Evolutionary conservation across 106 monocot species (phyloP), one percentile per base, ranked within the genome.

Genomic region (Allium cepa): DNA sequence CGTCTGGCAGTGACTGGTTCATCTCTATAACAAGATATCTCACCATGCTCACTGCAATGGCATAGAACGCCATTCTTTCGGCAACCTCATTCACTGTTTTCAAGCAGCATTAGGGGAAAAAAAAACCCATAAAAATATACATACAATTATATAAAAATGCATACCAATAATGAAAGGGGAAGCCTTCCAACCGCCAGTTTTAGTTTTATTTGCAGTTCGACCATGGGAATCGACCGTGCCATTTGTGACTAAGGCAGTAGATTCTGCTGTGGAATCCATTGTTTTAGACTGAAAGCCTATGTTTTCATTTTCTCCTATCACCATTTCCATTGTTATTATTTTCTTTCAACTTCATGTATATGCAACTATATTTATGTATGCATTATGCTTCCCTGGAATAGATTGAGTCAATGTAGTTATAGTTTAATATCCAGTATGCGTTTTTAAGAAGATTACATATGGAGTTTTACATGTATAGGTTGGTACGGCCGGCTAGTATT

Each of bases 51-150:
- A 72, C 53, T 0, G 78, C 77, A 1, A 84, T 77, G 0, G 75
- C 76, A 15, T 74, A 84, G 60, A 79, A 80, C 0, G 80, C 84
- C 84, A 84, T 60, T 69, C 84, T 80, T 71, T 84, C 84, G 12
- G 60, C 75, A 50, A 75, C 63, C 74, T 84, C 84, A 13, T 84
- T 80, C 69, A 67, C 84, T 84, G 28, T 49, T 10, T 49, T 26
- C 36, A 3, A 36, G 3, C 36, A 36, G 36, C 36, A 36, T 36
- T 36, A 36, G 36, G 36, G 1, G 36, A 36, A 36, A 1, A 22
- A 22, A 22, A 64, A 13, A 16, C 49, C 16, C 9, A 45, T 15
- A 68, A 28, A 36, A 7, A 67, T 11, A 6, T 50, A 13, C 1
- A 28, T 10, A 46, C n/a, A n/a, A 15, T 5, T 47, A 11, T n/a